Conservation (phyloP, 495 filamentous ascomycete genomes). For the Copromyces sp. region DNA sequence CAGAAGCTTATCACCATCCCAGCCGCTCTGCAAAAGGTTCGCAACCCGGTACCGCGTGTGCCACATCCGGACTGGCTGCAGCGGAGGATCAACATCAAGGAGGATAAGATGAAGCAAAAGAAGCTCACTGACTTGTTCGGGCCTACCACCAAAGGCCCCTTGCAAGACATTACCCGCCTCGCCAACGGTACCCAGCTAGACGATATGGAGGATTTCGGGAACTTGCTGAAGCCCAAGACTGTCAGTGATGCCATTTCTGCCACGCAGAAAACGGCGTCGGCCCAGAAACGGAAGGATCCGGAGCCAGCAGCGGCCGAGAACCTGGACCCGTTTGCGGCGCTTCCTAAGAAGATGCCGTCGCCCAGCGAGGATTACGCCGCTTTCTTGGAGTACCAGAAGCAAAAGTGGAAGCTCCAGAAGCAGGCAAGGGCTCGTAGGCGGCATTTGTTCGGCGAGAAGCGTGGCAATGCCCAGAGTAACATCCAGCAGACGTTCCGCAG, state of each 20-base stretch:
- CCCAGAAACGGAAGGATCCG: conserved; percentile 78
- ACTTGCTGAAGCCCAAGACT: conserved; percentile 58
- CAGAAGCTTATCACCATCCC: conserved; percentile 99
- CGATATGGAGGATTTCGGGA: conserved; percentile 83
- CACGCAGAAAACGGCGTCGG: conserved; percentile 28
- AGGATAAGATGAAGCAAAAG: conserved; percentile 95
- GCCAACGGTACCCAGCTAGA: conserved; percentile 38
- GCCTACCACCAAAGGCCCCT: conserved; percentile 49
- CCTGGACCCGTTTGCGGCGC: conserved; percentile 68
- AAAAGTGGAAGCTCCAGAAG: conserved; percentile 98
- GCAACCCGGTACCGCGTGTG: conserved; percentile 88
- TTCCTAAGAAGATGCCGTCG: conserved; percentile 78
- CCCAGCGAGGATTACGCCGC: conserved; percentile 79
- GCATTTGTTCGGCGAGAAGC: conserved; percentile 83
- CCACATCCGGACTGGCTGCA: conserved; percentile 96
- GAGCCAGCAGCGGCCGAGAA: conserved; percentile 46
- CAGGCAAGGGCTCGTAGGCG: conserved; percentile 78
- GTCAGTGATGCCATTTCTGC: conserved; percentile 46
- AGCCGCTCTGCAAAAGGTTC: conserved; percentile 86
- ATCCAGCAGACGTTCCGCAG: conserved; percentile 84
- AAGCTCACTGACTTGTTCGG: conserved; percentile 92
- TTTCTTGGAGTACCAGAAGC: conserved; percentile 92
- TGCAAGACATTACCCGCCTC: conserved; percentile 65
- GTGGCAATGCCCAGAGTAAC: conserved; percentile 56
- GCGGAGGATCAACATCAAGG: conserved; percentile 82